Percentiles rank a stretch among this genome's conserved stretches.
Evolutionary conservation across 2,329 filamentous ascomycete genomes (phyloP).

Genomic region (Tetracladium maxilliforme): DNA sequence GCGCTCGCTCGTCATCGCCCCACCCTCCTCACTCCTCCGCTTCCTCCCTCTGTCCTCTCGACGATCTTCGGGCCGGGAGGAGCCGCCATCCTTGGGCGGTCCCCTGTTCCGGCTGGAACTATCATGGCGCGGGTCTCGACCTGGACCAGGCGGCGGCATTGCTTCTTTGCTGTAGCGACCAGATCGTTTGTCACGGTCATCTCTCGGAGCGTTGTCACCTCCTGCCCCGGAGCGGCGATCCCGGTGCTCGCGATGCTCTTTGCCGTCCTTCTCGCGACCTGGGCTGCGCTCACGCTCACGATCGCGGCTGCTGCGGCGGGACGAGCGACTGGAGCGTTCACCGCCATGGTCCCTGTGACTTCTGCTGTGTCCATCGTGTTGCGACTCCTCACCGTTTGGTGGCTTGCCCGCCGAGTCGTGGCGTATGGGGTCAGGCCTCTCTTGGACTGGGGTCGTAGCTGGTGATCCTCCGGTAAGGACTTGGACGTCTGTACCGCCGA

Average conservation of each 20-base stretch:
- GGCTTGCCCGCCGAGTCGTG: conserved; percentile 28
- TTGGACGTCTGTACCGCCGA: conserved; percentile 24
- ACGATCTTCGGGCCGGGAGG: conserved; percentile 8
- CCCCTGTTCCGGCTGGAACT: conserved; percentile 7
- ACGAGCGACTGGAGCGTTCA: too few species aligned
- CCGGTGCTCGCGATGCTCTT: too few species aligned
- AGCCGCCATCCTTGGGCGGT: conserved; percentile 9
- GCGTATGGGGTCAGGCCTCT: conserved; percentile 29
- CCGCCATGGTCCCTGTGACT: too few species aligned
- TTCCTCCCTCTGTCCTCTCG: conserved; percentile 12
- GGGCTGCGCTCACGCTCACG: too few species aligned
- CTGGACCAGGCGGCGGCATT: too few species aligned
- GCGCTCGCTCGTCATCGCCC: conserved; percentile 1
- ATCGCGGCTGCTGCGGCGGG: too few species aligned
- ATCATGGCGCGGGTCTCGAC: conserved; percentile 6
- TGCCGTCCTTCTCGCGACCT: conserved; percentile 28
- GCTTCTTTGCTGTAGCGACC: conserved; percentile 6
- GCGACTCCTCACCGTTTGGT: too few species aligned
- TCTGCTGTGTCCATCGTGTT: too few species aligned
- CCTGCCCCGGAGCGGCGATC: conserved; percentile 21
- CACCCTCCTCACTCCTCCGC: conserved; percentile 11
- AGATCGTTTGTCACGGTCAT: conserved; percentile 3
- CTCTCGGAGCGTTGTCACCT: conserved; percentile 5
- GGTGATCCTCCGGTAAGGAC: conserved; percentile 38
- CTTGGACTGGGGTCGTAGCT: conserved; percentile 29